Base-by-base conservation (phyloP, 805 yeast genomes). In the Candida tibetensis region DNA sequence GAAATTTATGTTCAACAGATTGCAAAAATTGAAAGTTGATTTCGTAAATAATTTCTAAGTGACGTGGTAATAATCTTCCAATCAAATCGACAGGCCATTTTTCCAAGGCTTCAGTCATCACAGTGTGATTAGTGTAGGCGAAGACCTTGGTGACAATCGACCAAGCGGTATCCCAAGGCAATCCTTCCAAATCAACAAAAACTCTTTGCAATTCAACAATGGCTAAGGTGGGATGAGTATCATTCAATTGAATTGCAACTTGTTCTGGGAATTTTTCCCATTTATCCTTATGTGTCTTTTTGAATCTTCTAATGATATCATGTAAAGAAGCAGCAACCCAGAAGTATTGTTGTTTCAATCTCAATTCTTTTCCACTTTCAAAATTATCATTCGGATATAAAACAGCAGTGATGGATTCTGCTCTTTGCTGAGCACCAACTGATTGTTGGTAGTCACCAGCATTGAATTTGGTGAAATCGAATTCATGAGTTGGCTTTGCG, bases 241-340 rank as follows among this genome's bases (percentile, higher is more conserved):
- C 97, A 59, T 89, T 89, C 60, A 90, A 76, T 68, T 90, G 97
- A 58, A 89, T 89, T 23, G 96, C 96, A 45, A 87, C 78, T 56
- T 82, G 81, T 44, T 85, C 91, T 14, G 95, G 79, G 60, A 89
- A 85, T 57, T 84, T 88, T 25, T 72, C 55, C 95, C 96, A 89
- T 32, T 88, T 76, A 52, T 79, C 73, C 51, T 75, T 75, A 46
- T 67, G 66, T 38, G 81, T 62, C 67, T 90, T 90, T 63, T 88
- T 82, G 68, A 85, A 89, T 55, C 97, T 77, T 58, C 97, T 82
- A 30, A 89, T 79, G 50, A 89, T 89, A 61, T 89, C 97, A 53
- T 85, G 88, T 50, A 90, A 74, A 12, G 96, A 86, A 23, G 97
- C 96, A 36, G 95, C 82, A 37, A 90, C 96, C 97, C 97, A 89